These are phyloP conservation scores for Cylindrotheca fusiformis DNA, from an alignment of 108 stramenopile genomes.

Conservation along the genomic window DNA sequence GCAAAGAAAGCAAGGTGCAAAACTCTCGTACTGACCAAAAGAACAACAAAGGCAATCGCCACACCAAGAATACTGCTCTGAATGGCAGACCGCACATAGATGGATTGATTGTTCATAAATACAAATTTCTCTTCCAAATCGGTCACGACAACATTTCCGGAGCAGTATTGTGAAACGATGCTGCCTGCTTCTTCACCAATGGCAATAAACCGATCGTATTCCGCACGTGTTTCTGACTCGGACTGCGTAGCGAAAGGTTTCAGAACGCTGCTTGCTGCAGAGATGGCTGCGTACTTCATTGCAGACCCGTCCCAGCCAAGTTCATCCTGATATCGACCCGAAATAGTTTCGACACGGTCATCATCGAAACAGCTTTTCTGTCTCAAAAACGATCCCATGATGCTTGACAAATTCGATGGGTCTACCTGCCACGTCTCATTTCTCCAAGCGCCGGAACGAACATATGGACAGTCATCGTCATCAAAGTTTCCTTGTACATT, in stretches of 20 bases:
- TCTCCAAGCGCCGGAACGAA: slow-evolving; percentile 35
- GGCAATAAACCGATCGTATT: slow-evolving; percentile 39
- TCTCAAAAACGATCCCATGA: slow-evolving; percentile 23
- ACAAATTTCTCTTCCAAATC: slow-evolving; percentile 54
- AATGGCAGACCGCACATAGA: slow-evolving; percentile 45
- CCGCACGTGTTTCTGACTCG: slow-evolving; percentile 15
- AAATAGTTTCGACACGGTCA: slow-evolving; percentile 23
- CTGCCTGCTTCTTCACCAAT: slow-evolving; percentile 26
- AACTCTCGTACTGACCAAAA: slow-evolving; percentile 38
- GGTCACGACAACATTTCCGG: slow-evolving; percentile 34
- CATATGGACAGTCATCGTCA: slow-evolving; percentile 38
- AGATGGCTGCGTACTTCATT: slow-evolving; percentile 36
- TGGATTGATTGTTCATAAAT: slow-evolving; percentile 57
- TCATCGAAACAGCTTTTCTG: slow-evolving; percentile 34
- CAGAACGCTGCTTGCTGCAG: slow-evolving; percentile 31
- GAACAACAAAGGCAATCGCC: slow-evolving; percentile 46
- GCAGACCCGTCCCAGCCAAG: slow-evolving; percentile 41
- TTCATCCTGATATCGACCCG: slow-evolving; percentile 21
- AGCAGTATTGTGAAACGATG: slow-evolving; percentile 25
- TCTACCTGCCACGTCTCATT: slow-evolving; percentile 30
- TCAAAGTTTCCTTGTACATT: slow-evolving; percentile 23
- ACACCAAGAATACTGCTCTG: slow-evolving; percentile 43
- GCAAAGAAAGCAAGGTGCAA: slow-evolving; percentile 48
- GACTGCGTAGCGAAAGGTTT: slow-evolving; percentile 23
- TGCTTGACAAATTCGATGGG: not conserved